Percentiles rank a stretch among this genome's conserved stretches.
Conservation (phyloP, 805 yeast genomes). For the Lachancea lanzarotensis region DNA sequence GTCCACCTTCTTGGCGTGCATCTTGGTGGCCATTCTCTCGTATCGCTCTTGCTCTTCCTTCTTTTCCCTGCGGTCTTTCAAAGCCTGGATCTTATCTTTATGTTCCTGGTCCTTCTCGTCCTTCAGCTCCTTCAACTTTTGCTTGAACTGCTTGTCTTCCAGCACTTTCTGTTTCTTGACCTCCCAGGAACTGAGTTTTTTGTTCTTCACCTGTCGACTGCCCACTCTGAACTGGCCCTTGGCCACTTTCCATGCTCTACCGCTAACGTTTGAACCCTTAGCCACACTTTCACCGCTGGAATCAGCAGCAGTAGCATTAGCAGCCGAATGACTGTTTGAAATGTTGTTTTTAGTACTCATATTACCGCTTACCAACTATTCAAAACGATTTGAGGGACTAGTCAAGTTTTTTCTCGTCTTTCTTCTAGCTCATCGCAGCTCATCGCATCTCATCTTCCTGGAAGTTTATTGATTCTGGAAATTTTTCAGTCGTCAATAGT, state of each 20-base stretch:
- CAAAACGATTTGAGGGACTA: neutral
- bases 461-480: neutral
- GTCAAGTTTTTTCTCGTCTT: neutral
- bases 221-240: constrained; percentile 63
- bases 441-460: constrained; percentile 13
- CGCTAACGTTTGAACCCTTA: constrained; percentile 51
- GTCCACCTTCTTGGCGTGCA: constrained; percentile 90
- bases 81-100: constrained; percentile 44
- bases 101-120: constrained; percentile 66
- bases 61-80: constrained; percentile 69
- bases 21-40: constrained; percentile 71
- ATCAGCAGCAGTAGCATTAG: neutral
- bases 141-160: constrained; percentile 60
- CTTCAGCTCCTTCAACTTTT: constrained; percentile 63
- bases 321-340: neutral
- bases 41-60: constrained; percentile 87
- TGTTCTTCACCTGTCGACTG: constrained; percentile 48
- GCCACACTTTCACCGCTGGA: neutral
- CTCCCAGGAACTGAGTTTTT: constrained; percentile 49
- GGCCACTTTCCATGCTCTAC: constrained; percentile 65
- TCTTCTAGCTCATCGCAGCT: constrained; percentile 3
- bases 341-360: neutral
- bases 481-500: constrained; percentile 6
- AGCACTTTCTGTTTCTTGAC: constrained; percentile 59
- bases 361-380: neutral